A percentile compares a stretch with the other conserved stretches of the same genome.
These are phyloP conservation scores for Penicillium ucsense DNA, from an alignment of 495 filamentous ascomycete species.

Conservation along the genomic window DNA sequence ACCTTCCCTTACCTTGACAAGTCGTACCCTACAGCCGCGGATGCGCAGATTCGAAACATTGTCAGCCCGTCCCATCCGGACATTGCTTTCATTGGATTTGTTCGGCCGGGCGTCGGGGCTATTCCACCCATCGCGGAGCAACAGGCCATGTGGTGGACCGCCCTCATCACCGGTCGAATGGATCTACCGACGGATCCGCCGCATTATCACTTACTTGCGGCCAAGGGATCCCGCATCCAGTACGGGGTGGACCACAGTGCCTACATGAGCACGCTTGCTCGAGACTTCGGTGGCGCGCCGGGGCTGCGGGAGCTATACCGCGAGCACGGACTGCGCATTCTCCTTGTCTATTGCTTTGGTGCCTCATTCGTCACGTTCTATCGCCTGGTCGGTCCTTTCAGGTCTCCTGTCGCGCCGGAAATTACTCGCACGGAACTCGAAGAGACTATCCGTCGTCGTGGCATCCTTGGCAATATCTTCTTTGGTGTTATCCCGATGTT, in stretches of 20 bases:
- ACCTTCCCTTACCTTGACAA: slow-evolving; percentile 10
- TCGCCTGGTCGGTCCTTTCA: slow-evolving; percentile 7
- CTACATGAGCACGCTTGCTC: slow-evolving; percentile 10
- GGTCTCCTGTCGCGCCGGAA: slow-evolving; percentile 7
- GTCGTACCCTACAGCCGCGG: slow-evolving; percentile 8
- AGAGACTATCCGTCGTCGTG: slow-evolving; percentile 7
- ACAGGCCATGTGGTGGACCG: slow-evolving; percentile 9
- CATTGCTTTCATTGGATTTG: slow-evolving; percentile 13
- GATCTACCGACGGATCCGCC: slow-evolving; percentile 3
- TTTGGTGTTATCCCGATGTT: slow-evolving; percentile 9
- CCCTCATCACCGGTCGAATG: slow-evolving; percentile 8
- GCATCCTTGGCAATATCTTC: slow-evolving; percentile 6
- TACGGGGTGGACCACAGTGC: slow-evolving; percentile 10
- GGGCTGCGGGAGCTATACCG: slow-evolving; percentile 7
- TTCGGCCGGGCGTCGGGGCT: slow-evolving; percentile 9
- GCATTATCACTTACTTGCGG: slow-evolving; percentile 8
- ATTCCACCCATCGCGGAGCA: slow-evolving; percentile 10
- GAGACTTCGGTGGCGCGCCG: slow-evolving; percentile 7
- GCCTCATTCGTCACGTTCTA: slow-evolving; percentile 11
- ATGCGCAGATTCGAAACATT: slow-evolving; percentile 11
- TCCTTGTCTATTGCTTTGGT: slow-evolving; percentile 8
- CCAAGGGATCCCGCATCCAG: slow-evolving; percentile 6
- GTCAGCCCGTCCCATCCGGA: slow-evolving; percentile 5
- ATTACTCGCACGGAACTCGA: slow-evolving; percentile 7
- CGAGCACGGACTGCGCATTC: slow-evolving; percentile 3